Conservation (phyloP, 2,329 filamentous ascomycete species). For the Aureobasidium pullulans region DNA sequence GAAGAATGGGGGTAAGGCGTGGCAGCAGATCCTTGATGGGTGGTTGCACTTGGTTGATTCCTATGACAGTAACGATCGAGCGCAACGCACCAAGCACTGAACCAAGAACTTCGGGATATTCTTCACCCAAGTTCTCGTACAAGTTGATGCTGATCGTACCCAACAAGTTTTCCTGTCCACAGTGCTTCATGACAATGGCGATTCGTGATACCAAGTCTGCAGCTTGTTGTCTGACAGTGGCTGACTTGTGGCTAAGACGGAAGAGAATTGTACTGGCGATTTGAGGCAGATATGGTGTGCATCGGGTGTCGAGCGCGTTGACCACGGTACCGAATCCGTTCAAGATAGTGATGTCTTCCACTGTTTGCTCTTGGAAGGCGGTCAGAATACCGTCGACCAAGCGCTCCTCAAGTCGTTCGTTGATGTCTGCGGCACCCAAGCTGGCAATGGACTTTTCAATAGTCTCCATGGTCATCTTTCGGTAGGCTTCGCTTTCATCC, state of each 20-base stretch:
- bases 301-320: slow-evolving; percentile 85
- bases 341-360: slow-evolving; percentile 91
- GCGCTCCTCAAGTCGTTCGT: slow-evolving; percentile 83
- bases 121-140: slow-evolving; percentile 97
- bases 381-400: slow-evolving; percentile 92
- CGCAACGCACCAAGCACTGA: slow-evolving; percentile 92
- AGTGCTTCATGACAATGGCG: slow-evolving; percentile 98
- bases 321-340: slow-evolving; percentile 98
- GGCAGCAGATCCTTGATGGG: slow-evolving; percentile 94
- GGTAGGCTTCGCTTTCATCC: slow-evolving; percentile 94
- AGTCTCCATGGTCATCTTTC: slow-evolving; percentile 98
- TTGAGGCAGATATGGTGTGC: slow-evolving; percentile 93
- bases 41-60: slow-evolving; percentile 96
- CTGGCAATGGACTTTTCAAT: slow-evolving; percentile 94
- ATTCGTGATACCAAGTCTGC: slow-evolving; percentile 95
- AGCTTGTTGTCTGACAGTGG: slow-evolving; percentile 92
- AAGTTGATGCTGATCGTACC: slow-evolving; percentile 89
- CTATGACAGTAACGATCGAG: slow-evolving; percentile 94
- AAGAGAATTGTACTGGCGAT: slow-evolving; percentile 96
- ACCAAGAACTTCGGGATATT: slow-evolving; percentile 94
- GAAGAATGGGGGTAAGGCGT: slow-evolving; percentile 91
- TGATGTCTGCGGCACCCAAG: slow-evolving; percentile 87
- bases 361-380: slow-evolving; percentile 95
- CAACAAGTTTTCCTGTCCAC: slow-evolving; percentile 91
- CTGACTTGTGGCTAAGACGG: slow-evolving; percentile 95